A percentile compares a stretch with the other conserved stretches of the same genome.
These are phyloP conservation scores for Paratinospora sagittata DNA, from an alignment of 164 flowering plant genomes.

Conservation along the genomic window DNA sequence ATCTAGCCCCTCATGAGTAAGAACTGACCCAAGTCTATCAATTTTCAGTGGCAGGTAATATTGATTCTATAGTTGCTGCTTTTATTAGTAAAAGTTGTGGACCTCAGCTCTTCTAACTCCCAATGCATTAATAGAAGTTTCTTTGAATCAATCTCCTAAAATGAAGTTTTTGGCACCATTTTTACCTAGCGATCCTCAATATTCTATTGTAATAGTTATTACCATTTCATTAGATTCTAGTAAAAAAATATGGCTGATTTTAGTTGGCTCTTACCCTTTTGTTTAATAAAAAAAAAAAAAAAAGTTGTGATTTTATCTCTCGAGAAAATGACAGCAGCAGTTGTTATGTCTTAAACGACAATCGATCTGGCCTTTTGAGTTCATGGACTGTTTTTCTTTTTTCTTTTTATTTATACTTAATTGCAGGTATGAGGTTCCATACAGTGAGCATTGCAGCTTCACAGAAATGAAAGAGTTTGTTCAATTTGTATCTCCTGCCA, in stretches of 20 bases:
- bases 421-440: conserved; percentile 94
- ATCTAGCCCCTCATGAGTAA: too few species aligned
- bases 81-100: too few species aligned
- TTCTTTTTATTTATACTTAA: too few species aligned
- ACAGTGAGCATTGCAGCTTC: conserved; percentile 94
- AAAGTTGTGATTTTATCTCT: not conserved
- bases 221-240: not conserved
- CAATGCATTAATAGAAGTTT: too few species aligned
- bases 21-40: too few species aligned
- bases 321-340: not conserved
- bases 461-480: conserved; percentile 84
- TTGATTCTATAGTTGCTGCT: too few species aligned
- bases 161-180: too few species aligned
- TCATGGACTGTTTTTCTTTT: not conserved
- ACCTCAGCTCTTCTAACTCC: too few species aligned
- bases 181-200: too few species aligned
- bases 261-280: not conserved
- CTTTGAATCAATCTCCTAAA: too few species aligned
- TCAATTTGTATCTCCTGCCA: conserved; percentile 58
- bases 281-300: too few species aligned
- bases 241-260: not conserved
- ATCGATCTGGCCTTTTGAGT: not conserved
- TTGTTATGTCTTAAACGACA: not conserved
- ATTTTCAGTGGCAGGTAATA: too few species aligned
- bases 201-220: not conserved